Evolutionary conservation across 768 basidiomycete genomes (phyloP).

Genomic region (Suillus bovinus): DNA sequence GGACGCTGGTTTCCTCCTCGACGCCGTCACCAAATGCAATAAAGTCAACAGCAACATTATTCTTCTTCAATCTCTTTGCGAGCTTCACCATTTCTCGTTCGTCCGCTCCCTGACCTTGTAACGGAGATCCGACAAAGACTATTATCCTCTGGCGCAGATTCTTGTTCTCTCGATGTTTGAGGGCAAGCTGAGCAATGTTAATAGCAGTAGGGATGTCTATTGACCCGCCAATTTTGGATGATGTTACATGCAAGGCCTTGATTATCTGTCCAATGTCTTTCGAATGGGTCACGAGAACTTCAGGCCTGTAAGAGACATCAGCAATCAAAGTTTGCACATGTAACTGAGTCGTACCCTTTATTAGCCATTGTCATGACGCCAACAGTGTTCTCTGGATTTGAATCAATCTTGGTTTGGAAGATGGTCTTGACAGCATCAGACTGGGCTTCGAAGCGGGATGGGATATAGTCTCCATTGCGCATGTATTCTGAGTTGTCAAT

Average conservation of each 20-base stretch:
- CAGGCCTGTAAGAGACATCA: slow-evolving; percentile 57
- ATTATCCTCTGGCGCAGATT: slow-evolving; percentile 95
- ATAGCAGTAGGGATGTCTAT: slow-evolving; percentile 91
- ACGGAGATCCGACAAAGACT: slow-evolving; percentile 89
- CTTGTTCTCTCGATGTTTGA: slow-evolving; percentile 99
- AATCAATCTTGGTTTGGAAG: slow-evolving; percentile 90
- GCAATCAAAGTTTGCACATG: slow-evolving; percentile 2
- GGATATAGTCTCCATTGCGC: slow-evolving; percentile 91
- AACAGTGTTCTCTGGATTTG: slow-evolving; percentile 97
- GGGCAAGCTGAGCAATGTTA: slow-evolving; percentile 90
- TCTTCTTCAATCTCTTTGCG: slow-evolving; percentile 98
- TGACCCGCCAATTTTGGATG: slow-evolving; percentile 73
- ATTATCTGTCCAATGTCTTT: slow-evolving; percentile 94
- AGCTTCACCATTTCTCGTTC: slow-evolving; percentile 83
- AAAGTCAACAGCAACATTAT: slow-evolving; percentile 95
- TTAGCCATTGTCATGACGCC: slow-evolving; percentile 99
- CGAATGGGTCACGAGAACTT: slow-evolving; percentile 94
- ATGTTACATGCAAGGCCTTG: slow-evolving; percentile 68
- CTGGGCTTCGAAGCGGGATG: slow-evolving; percentile 88
- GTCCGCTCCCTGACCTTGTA: slow-evolving; percentile 68
- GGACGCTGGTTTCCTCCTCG: slow-evolving; percentile 68
- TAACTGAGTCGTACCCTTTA: slow-evolving; percentile 64
- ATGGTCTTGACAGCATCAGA: slow-evolving; percentile 87
- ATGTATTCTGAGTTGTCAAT: slow-evolving; percentile 98
- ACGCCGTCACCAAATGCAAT: slow-evolving; percentile 90